Conservation (phyloP, 2,329 filamentous ascomycete genomes). For the Fusarium mexicanum region DNA sequence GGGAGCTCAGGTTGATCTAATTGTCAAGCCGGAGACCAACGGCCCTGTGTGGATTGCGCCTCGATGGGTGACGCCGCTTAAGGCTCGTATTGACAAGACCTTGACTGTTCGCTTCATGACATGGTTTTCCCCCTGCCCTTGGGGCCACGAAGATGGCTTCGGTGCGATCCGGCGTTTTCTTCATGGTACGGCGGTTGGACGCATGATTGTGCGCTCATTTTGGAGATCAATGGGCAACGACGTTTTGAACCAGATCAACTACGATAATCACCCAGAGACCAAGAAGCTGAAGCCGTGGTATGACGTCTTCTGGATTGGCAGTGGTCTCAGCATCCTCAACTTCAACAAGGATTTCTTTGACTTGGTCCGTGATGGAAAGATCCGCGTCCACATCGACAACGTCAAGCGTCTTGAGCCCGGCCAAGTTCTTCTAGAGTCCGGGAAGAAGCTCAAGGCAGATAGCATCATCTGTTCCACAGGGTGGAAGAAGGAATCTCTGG, state of each 20-base stretch:
- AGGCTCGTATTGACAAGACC: background rate
- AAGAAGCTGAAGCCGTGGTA: conserved; percentile 53
- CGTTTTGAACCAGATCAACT: conserved; percentile 56
- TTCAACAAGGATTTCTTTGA: conserved; percentile 62
- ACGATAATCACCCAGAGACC: conserved; percentile 52
- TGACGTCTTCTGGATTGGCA: conserved; percentile 58
- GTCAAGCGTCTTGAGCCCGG: conserved; percentile 52
- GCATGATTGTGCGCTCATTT: conserved; percentile 45
- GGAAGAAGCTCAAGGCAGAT: conserved; percentile 53
- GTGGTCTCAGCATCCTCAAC: conserved; percentile 62
- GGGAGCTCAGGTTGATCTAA: conserved; percentile 33
- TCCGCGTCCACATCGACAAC: conserved; percentile 58
- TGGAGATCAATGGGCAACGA: conserved; percentile 60
- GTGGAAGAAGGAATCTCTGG: conserved; percentile 51
- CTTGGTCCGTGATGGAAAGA: conserved; percentile 57
- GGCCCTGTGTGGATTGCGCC: conserved; percentile 12
- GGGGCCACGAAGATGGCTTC: background rate
- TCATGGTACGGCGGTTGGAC: background rate
- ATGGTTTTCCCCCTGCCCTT: conserved; percentile 2
- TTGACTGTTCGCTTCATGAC: background rate
- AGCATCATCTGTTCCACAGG: conserved; percentile 62
- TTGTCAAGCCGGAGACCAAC: background rate
- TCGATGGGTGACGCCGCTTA: background rate
- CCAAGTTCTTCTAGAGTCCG: conserved; percentile 55
- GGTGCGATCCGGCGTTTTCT: background rate